phyloP scores from a whole-genome alignment of 208 protist species.

The Trypanosoma congolense region DNA sequence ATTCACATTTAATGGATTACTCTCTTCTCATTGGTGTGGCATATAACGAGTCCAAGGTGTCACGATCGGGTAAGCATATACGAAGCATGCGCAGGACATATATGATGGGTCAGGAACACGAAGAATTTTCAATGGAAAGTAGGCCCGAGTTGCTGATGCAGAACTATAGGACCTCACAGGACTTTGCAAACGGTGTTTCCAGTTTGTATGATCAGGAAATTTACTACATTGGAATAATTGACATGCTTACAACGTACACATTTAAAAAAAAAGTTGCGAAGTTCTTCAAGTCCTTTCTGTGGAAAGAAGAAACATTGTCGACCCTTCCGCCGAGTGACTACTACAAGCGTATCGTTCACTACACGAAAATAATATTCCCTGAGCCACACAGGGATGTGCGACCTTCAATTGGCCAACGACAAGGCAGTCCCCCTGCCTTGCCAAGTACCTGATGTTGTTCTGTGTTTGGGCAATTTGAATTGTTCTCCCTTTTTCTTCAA shows the following conservation, averaged over 20 bases:
- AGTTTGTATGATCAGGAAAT: conserved; percentile 71
- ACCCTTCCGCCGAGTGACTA: conserved; percentile 73
- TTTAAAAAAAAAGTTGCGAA: conserved; percentile 81
- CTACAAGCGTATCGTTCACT: conserved; percentile 48
- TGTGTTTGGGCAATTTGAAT: no score
- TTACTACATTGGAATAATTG: conserved; percentile 88
- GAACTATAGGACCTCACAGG: not conserved
- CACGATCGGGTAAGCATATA: conserved; percentile 33
- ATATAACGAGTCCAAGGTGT: conserved; percentile 57
- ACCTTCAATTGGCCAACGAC: no score
- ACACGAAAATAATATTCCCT: conserved; percentile 68
- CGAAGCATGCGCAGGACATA: conserved; percentile 45
- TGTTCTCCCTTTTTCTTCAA: no score
- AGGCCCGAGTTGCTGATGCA: conserved; percentile 2
- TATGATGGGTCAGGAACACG: conserved; percentile 7
- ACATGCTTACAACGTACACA: conserved; percentile 78
- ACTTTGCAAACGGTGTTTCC: conserved; percentile 47
- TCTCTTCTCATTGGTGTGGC: conserved; percentile 80
- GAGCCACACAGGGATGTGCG: conserved; percentile 16
- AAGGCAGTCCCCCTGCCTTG: no score
- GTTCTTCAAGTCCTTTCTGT: conserved; percentile 86
- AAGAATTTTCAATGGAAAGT: conserved; percentile 12
- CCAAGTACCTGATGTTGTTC: no score
- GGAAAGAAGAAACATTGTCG: conserved; percentile 62
- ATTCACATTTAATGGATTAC: conserved; percentile 77